Evolutionary conservation across 345 rosid species (phyloP).

Genomic region (Eucalyptus microcorys): DNA sequence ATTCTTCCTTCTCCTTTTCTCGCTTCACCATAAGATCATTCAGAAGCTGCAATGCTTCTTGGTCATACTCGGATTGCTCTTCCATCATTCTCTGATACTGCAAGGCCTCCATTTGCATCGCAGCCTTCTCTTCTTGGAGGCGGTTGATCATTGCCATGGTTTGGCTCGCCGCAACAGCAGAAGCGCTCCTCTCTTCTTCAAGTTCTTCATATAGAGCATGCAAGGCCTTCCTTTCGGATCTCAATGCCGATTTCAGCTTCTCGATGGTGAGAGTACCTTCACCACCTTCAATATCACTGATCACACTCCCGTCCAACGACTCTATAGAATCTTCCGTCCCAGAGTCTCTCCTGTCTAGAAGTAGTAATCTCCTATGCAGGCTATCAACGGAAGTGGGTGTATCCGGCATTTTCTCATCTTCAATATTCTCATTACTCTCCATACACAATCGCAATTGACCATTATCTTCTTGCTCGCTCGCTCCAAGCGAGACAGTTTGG

Average conservation of each 20-base stretch:
- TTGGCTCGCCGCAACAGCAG: constrained; percentile 81
- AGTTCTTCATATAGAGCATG: constrained; percentile 63
- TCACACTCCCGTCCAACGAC: constrained; percentile 51
- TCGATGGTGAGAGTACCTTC: constrained; percentile 49
- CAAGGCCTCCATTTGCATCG: constrained; percentile 99
- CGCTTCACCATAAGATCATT: constrained; percentile 77
- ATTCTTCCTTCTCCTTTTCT: constrained; percentile 74
- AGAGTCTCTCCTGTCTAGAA: constrained; percentile 39
- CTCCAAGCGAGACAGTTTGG: constrained; percentile 23
- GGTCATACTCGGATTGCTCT: constrained; percentile 91
- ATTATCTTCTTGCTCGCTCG: background rate
- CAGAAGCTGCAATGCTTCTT: constrained; percentile 86
- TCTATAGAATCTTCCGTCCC: constrained; percentile 30
- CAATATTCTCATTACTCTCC: constrained; percentile 32
- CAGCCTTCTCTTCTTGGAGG: constrained; percentile 96
- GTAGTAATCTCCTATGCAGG: constrained; percentile 39
- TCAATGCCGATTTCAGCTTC: constrained; percentile 47
- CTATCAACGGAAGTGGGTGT: constrained; percentile 48
- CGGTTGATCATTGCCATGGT: constrained; percentile 99
- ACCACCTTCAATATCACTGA: constrained; percentile 36
- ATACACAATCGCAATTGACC: constrained; percentile 1
- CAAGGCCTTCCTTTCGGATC: constrained; percentile 56
- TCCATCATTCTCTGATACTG: constrained; percentile 99
- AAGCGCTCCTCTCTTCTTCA: constrained; percentile 95
- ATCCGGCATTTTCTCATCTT: constrained; percentile 57